Base-by-base conservation (phyloP, 768 basidiomycete genomes). In the Collybia nuda region DNA sequence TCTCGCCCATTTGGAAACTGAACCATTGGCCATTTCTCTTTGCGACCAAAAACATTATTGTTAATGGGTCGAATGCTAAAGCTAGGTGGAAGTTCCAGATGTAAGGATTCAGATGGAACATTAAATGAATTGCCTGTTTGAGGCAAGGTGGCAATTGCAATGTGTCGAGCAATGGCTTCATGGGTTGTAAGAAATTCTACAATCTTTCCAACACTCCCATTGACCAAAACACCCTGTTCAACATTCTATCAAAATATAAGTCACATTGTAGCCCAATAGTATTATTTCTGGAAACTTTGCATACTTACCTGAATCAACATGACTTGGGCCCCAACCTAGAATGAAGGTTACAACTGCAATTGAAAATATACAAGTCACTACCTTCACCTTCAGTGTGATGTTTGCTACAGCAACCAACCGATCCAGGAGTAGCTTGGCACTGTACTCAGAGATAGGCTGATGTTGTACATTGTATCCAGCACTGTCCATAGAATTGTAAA, bases 271-370 rank as follows among this genome's bases (percentile, higher is more conserved):
- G 44, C 40, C 21, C 43, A 22, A 40, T 32, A 14, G 15, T 29
- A 28, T 7, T 26, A 26, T 3, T 26, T 26, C 3, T 26, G 3
- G 24, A 7, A 26, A 26, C 3, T 7, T 26, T 19, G 50, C 36
- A 22, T 17, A 17, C 61, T 14, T 53, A 80, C 85, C 70, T 82
- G 80, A 54, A 85, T 77, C 3, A 88, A 61, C 87, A 90, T 90
- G 6, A 95, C 92, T 62, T 93, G 92, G 3, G 90, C 88, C 12
- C 83, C 84, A 41, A 84, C 67, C 80, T 91, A 49, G 17, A 26
- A 9, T 43, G 19, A 29, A 38, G 40, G 43, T 51, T 22, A 47
- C 29, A 6, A n/a, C 21, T 26, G 19, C 21, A 2, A n/a, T 42
- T 40, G 41, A 23, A 21, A 50, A 12, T 22, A 32, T 29, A 21